Conservation (phyloP, 106 monocot genomes). For the Gastrodia elata region DNA sequence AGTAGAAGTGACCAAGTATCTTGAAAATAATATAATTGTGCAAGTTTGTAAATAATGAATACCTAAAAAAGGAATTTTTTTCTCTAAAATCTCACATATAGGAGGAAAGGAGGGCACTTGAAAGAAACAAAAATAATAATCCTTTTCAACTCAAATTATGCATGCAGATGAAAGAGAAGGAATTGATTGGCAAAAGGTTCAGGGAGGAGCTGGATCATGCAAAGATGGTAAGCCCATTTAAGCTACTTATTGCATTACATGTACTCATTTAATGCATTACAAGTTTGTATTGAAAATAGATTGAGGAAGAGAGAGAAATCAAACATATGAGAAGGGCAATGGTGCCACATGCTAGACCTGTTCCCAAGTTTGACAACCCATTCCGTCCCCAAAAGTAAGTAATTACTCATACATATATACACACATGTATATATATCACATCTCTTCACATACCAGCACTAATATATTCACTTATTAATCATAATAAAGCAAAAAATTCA, state of each 20-base stretch:
- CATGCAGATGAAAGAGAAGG: slow-evolving; percentile 76
- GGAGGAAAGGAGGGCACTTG: too few relatives aligned
- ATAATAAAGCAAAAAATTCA: slow-evolving; percentile 6
- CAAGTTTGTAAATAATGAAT: too few relatives aligned
- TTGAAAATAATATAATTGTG: too few relatives aligned
- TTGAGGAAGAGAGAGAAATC: slow-evolving; percentile 80
- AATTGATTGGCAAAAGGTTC: slow-evolving; percentile 54
- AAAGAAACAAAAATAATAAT: neutral
- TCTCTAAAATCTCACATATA: too few relatives aligned
- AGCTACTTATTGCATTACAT: neutral
- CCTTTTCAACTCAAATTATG: neutral
- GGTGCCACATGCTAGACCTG: slow-evolving; percentile 79
- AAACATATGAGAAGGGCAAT: slow-evolving; percentile 85
- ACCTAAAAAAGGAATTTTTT: too few relatives aligned
- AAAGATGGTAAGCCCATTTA: slow-evolving; percentile 50
- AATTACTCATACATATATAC: too few relatives aligned
- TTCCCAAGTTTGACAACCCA: slow-evolving; percentile 71
- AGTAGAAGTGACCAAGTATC: too few relatives aligned
- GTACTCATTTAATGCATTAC: neutral
- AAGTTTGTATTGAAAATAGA: slow-evolving; percentile 42
- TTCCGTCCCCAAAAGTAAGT: slow-evolving; percentile 77
- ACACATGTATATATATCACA: neutral
- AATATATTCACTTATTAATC: neutral
- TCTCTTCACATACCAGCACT: neutral
- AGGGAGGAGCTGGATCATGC: slow-evolving; percentile 75